Percentiles rank a stretch among this genome's conserved stretches.
Conservation (phyloP, 805 yeast species). For the Lachancea kluyveri region DNA sequence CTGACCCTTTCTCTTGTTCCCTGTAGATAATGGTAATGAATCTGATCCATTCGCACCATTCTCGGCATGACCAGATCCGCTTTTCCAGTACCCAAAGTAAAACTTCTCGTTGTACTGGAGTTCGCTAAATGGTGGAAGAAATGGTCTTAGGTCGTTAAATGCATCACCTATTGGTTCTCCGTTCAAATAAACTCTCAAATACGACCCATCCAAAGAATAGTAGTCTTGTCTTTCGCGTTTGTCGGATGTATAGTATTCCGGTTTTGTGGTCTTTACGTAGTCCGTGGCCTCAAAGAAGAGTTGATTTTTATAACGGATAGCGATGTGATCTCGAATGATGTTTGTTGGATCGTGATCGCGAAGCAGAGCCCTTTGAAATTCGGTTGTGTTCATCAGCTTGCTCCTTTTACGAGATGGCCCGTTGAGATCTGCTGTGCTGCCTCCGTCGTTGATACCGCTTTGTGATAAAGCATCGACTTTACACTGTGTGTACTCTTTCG, state of each 20-base stretch:
- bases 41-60: not conserved
- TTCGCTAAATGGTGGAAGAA: constrained; percentile 72
- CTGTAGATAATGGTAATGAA: not conserved
- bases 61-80: constrained; percentile 14
- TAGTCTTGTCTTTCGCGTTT: constrained; percentile 34
- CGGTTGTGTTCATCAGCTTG: constrained; percentile 12
- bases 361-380: constrained; percentile 27
- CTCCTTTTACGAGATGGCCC: constrained; percentile 7
- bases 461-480: constrained; percentile 21
- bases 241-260: constrained; percentile 28
- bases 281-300: constrained; percentile 83
- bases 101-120: constrained; percentile 37
- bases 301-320: constrained; percentile 72
- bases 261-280: constrained; percentile 30
- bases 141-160: constrained; percentile 63
- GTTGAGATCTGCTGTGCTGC: constrained; percentile 4
- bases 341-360: constrained; percentile 33
- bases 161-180: constrained; percentile 64
- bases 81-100: constrained; percentile 27
- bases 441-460: not conserved
- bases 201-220: constrained; percentile 41
- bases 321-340: constrained; percentile 75
- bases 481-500: constrained; percentile 33
- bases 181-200: constrained; percentile 66
- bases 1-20: constrained; percentile 22